Conservation (phyloP, 352 stramenopile species). For the Globisporangium paddicum region DNA sequence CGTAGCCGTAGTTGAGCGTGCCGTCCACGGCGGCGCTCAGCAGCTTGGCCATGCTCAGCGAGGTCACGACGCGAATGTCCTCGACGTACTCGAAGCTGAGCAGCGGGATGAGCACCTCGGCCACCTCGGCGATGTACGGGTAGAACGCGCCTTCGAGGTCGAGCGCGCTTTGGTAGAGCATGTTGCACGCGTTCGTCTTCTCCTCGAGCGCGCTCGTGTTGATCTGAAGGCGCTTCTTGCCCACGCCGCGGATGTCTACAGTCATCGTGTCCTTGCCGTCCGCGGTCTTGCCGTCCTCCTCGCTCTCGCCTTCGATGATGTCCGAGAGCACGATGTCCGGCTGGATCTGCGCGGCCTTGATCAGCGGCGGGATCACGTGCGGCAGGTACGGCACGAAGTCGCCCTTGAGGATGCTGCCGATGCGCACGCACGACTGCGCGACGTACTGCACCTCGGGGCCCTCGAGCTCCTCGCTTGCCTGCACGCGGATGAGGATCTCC, state of each 20-base stretch:
- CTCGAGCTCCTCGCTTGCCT: conserved; percentile 64
- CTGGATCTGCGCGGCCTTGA: conserved; percentile 78
- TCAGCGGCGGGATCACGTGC: conserved; percentile 75
- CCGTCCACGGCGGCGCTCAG: conserved; percentile 69
- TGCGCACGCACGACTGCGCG: conserved; percentile 81
- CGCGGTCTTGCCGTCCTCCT: conserved; percentile 47
- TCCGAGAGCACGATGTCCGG: conserved; percentile 78
- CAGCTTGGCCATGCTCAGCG: conserved; percentile 70
- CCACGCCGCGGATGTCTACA: conserved; percentile 69
- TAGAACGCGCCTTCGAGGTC: conserved; percentile 82
- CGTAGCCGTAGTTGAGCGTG: conserved; percentile 59
- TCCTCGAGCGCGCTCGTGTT: conserved; percentile 84
- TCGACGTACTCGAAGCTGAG: conserved; percentile 85
- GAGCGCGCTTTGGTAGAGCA: conserved; percentile 84
- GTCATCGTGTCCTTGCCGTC: conserved; percentile 72
- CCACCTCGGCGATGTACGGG: conserved; percentile 74
- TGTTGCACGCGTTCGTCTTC: conserved; percentile 86
- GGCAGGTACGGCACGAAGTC: conserved; percentile 87
- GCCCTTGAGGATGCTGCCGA: conserved; percentile 81
- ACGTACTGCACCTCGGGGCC: conserved; percentile 84
- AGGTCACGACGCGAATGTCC: conserved; percentile 77
- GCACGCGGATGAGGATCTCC: conserved; percentile 79
- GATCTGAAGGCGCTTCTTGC: conserved; percentile 83
- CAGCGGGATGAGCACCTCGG: conserved; percentile 70
- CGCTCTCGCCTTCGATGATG: conserved; percentile 47